phyloP scores from a whole-genome alignment of 257 asterid genomes.

The Petunia axillaris region DNA sequence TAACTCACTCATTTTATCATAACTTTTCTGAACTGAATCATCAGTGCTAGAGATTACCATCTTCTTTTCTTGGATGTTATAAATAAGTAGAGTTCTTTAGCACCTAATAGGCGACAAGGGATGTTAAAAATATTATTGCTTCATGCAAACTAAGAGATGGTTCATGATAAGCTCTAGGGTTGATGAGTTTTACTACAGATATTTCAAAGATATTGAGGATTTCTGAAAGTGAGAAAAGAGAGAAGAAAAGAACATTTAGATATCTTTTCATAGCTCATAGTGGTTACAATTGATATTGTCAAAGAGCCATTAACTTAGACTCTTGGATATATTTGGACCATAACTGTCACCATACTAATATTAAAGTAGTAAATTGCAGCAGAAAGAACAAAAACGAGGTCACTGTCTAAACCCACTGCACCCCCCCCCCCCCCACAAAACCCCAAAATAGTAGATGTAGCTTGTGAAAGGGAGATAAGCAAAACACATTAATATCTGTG shows the following conservation, averaged over 20 bases:
- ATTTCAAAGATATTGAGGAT: no score
- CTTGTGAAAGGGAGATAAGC: background rate
- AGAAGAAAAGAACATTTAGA: no score
- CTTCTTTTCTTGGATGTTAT: background rate
- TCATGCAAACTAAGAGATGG: background rate
- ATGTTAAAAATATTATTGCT: background rate
- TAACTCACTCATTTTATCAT: constrained; percentile 44
- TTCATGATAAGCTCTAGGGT: background rate
- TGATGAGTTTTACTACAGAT: no score
- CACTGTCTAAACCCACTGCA: background rate
- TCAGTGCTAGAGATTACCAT: constrained; percentile 27
- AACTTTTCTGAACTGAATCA: background rate
- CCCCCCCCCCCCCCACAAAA: background rate
- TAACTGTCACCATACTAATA: background rate
- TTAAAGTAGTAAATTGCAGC: background rate
- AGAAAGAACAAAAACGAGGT: background rate
- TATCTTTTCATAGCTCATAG: background rate
- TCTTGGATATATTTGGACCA: background rate
- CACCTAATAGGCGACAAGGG: background rate
- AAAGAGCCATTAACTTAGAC: background rate
- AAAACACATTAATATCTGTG: background rate
- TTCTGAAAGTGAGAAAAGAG: no score
- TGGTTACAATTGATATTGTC: background rate
- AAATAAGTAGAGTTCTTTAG: background rate
- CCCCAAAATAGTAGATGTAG: background rate